Conservation (phyloP, 129 eudicot species). For the Flaveria sonorensis region DNA sequence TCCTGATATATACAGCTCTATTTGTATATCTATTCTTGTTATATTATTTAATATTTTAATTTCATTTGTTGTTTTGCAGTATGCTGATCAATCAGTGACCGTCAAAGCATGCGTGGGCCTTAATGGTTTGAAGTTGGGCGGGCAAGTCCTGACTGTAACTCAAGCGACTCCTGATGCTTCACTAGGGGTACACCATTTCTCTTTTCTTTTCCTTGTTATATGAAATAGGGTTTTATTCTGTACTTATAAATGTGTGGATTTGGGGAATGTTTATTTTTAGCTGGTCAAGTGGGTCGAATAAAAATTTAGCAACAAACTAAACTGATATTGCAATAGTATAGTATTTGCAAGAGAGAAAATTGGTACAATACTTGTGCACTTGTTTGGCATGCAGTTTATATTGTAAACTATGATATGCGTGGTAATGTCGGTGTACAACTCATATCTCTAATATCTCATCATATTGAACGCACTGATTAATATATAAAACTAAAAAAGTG, state of each 20-base stretch:
- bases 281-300: neutral
- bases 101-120: slow-evolving; percentile 91
- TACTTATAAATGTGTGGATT: neutral
- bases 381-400: neutral
- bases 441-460: neutral
- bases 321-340: no score
- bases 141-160: slow-evolving; percentile 75
- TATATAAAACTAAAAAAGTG: neutral
- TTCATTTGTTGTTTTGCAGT: slow-evolving; percentile 47
- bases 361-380: neutral
- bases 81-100: slow-evolving; percentile 78
- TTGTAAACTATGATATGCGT: neutral
- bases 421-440: neutral
- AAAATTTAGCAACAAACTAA: neutral
- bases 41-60: slow-evolving; percentile 7
- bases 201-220: neutral
- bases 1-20: slow-evolving; percentile 2
- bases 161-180: slow-evolving; percentile 67
- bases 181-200: slow-evolving; percentile 44
- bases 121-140: slow-evolving; percentile 91
- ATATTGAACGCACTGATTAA: neutral
- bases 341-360: neutral
- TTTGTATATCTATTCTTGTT: neutral
- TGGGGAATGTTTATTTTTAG: neutral
- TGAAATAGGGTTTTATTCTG: neutral